Evolutionary conservation across 2,329 filamentous ascomycete species (phyloP).

Genomic region (Coniochaeta ligniaria): DNA sequence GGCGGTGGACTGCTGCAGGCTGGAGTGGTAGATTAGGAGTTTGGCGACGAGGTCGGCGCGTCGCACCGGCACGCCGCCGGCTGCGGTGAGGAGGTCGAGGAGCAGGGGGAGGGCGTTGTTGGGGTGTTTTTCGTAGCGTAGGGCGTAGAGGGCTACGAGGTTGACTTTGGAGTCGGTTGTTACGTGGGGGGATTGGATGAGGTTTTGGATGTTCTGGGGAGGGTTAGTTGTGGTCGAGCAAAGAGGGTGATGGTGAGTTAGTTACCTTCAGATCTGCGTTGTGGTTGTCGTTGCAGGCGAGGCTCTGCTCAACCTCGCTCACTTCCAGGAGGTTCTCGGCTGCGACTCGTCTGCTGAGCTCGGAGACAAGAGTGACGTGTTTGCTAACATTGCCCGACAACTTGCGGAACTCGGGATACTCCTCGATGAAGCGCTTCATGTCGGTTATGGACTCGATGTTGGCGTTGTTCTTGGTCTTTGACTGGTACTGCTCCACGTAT

Average conservation of each 20-base stretch:
- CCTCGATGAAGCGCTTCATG: slow-evolving; percentile 99
- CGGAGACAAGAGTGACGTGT: slow-evolving; percentile 91
- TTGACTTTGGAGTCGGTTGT: slow-evolving; percentile 78
- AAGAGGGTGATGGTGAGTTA: background rate
- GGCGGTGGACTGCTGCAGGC: slow-evolving; percentile 65
- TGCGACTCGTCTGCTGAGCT: slow-evolving; percentile 81
- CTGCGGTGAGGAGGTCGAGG: slow-evolving; percentile 76
- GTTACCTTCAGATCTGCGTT: slow-evolving; percentile 78
- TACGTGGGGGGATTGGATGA: slow-evolving; percentile 76
- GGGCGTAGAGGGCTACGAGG: slow-evolving; percentile 86
- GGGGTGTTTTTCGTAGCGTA: slow-evolving; percentile 83
- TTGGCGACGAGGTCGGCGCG: slow-evolving; percentile 76
- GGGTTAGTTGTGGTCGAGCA: background rate
- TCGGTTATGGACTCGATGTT: slow-evolving; percentile 96
- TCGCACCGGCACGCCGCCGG: slow-evolving; percentile 70
- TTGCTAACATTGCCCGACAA: slow-evolving; percentile 98
- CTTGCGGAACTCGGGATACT: slow-evolving; percentile 96
- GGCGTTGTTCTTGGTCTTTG: slow-evolving; percentile 91
- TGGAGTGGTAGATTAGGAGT: slow-evolving; percentile 77
- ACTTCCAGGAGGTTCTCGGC: slow-evolving; percentile 88
- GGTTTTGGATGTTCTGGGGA: slow-evolving; percentile 66
- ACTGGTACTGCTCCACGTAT: slow-evolving; percentile 96
- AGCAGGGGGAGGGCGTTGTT: slow-evolving; percentile 79
- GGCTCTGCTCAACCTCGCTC: slow-evolving; percentile 91
- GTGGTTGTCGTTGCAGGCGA: slow-evolving; percentile 96